These are phyloP conservation scores for Parathielavia appendiculata DNA, from an alignment of 495 filamentous ascomycete species.

Conservation along the genomic window DNA sequence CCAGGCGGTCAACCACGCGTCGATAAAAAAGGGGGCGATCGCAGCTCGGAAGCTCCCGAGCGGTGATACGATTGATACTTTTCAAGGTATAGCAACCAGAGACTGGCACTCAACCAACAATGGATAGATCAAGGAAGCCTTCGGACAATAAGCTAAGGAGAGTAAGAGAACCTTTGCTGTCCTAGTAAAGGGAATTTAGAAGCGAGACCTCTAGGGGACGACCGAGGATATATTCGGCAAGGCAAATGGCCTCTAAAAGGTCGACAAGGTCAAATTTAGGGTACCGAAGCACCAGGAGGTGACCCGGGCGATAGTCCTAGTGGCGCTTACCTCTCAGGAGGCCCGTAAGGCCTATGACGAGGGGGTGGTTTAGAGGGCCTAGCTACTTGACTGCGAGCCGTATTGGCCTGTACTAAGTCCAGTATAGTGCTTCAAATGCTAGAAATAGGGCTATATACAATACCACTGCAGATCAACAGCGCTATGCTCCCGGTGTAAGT, in stretches of 20 bases:
- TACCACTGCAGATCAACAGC: neutral
- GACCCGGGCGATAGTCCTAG: neutral
- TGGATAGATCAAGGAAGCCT: too few relatives aligned
- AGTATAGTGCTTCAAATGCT: constrained; percentile 3
- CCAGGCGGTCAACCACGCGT: too few relatives aligned
- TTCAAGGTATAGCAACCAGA: too few relatives aligned
- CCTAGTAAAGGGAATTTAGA: too few relatives aligned
- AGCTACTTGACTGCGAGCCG: constrained; percentile 8
- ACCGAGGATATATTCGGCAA: neutral
- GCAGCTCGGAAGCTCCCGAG: too few relatives aligned
- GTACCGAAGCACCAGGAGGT: neutral
- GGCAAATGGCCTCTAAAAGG: neutral
- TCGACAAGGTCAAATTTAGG: neutral
- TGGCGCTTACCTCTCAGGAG: neutral
- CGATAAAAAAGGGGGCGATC: too few relatives aligned
- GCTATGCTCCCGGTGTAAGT: neutral
- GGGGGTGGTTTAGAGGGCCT: constrained; percentile 3
- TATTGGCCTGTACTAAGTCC: neutral
- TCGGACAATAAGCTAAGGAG: too few relatives aligned
- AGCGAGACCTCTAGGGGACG: too few relatives aligned
- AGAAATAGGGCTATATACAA: constrained; percentile 5
- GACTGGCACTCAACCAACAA: too few relatives aligned
- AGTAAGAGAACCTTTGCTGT: too few relatives aligned
- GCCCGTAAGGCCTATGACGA: neutral
- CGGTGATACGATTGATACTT: too few relatives aligned